phyloP scores from a whole-genome alignment of 1,139 yeast species.

The Pichia sp. region DNA sequence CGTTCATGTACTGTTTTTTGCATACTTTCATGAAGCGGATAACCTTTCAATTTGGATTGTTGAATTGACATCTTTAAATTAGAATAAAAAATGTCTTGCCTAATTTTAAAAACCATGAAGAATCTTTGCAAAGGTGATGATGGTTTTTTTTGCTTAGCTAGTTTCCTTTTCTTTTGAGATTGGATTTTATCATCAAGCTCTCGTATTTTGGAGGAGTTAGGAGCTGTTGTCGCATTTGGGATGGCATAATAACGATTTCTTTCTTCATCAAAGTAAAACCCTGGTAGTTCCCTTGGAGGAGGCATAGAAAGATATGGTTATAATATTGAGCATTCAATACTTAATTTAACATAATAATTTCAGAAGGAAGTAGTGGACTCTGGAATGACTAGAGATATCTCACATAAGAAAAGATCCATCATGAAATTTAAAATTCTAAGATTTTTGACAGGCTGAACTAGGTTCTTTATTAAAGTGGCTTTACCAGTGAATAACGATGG shows the following conservation, averaged over 20 bases:
- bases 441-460: too few relatives aligned
- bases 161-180: not conserved
- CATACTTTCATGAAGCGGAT: not conserved
- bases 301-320: too few relatives aligned
- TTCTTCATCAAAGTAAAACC: conserved; percentile 11
- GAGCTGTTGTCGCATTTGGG: conserved; percentile 3
- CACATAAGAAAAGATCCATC: too few relatives aligned
- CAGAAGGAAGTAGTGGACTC: too few relatives aligned
- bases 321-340: too few relatives aligned
- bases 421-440: too few relatives aligned
- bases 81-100: not conserved
- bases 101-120: not conserved
- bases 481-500: not conserved
- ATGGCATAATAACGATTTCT: conserved; percentile 11
- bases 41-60: not conserved
- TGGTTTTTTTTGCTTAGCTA: not conserved
- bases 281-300: conserved; percentile 7
- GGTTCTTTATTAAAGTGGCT: not conserved
- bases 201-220: conserved; percentile 1
- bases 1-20: not conserved
- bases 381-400: too few relatives aligned
- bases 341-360: too few relatives aligned
- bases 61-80: not conserved
- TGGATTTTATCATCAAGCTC: not conserved
- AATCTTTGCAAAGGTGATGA: not conserved